A percentile compares a stretch with the other conserved stretches of the same genome.
phyloP scores from a whole-genome alignment of 768 basidiomycete genomes.

The Boletus vermiculosoides region DNA sequence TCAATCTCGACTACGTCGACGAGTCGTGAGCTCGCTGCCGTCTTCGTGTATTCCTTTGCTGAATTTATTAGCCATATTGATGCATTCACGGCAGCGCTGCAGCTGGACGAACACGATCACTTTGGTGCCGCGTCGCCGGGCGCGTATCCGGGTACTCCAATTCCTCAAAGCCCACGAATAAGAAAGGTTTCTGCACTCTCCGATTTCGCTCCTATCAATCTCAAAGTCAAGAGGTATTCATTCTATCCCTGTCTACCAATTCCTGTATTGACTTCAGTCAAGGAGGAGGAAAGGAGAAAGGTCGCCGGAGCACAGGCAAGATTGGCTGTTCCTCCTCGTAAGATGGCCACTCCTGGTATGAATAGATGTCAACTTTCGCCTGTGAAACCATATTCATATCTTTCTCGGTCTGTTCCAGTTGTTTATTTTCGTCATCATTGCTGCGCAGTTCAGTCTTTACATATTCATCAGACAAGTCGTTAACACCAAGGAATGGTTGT shows the following conservation, averaged over 20 bases:
- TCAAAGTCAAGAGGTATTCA: conserved; percentile 70
- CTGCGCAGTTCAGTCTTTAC: conserved; percentile 82
- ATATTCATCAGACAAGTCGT: conserved; percentile 88
- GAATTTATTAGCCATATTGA: conserved; percentile 53
- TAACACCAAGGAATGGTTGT: conserved; percentile 90
- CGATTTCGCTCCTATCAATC: conserved; percentile 89
- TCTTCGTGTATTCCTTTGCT: background rate
- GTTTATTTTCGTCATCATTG: conserved; percentile 83
- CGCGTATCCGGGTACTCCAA: conserved; percentile 21
- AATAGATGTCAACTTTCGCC: background rate
- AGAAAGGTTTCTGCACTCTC: conserved; percentile 81
- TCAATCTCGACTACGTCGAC: conserved; percentile 62
- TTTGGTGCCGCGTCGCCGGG: conserved; percentile 23
- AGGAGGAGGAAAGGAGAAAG: conserved; percentile 39
- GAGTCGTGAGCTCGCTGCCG: conserved; percentile 54
- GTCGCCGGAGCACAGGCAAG: conserved; percentile 50
- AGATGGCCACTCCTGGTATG: conserved; percentile 86
- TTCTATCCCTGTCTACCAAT: background rate
- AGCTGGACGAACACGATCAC: conserved; percentile 49
- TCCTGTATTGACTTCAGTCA: conserved; percentile 7
- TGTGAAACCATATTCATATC: conserved; percentile 5
- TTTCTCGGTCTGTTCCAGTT: conserved; percentile 42
- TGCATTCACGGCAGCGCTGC: conserved; percentile 76
- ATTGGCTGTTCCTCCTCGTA: conserved; percentile 73
- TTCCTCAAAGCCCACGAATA: conserved; percentile 46